Evolutionary conservation across 1,139 yeast genomes (phyloP), one percentile per base, ranked within the genome.

Genomic region (Blastobotrys apis): DNA sequence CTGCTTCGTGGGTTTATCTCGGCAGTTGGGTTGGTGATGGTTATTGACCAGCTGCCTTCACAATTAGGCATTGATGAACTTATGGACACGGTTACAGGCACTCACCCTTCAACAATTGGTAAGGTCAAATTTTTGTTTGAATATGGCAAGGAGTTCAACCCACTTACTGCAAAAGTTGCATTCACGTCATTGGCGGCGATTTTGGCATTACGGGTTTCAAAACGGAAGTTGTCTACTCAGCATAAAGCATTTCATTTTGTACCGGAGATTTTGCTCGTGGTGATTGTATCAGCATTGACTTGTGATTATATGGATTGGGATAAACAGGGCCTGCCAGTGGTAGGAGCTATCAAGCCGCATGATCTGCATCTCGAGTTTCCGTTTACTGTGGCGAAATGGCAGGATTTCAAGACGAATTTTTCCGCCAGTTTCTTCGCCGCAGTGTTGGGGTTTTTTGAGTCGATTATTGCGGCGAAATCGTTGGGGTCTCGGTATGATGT

Each of bases 11-110:
- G 97, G 0, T 92, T 92, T 61, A 85, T 92, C 33, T 77, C 92
- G 37, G 95, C 95, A 0, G 94, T 92, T n/a, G 97, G 97, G 10
- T 60, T 86, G 15, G 90, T 90, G 8, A 90, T 92, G 92, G 72
- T 87, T 16, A 74, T 87, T 40, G 88, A 85, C 58, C 83, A 96
- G 2, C 58, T 77, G 19, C 78, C 88, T 15, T 77, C 82, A 4
- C 84, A 83, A 62, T 64, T 90, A 36, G 95, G 95, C 0, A 67
- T 92, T 32, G 64, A 63, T 16, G 59, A 63, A 4, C 47, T 68
- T 5, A 73, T 51, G 65, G 67, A 44, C 60, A 65, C 37, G 50
- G 69, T 29, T 68, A 74, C 69, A 3, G 92, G 86, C 54, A 75
- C 80, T 26, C 92, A 86, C 55, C 60, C 65, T 1, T 78, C 95